These are phyloP conservation scores for Tulasnella sp. DNA, from an alignment of 768 basidiomycete genomes.

Conservation along the genomic window DNA sequence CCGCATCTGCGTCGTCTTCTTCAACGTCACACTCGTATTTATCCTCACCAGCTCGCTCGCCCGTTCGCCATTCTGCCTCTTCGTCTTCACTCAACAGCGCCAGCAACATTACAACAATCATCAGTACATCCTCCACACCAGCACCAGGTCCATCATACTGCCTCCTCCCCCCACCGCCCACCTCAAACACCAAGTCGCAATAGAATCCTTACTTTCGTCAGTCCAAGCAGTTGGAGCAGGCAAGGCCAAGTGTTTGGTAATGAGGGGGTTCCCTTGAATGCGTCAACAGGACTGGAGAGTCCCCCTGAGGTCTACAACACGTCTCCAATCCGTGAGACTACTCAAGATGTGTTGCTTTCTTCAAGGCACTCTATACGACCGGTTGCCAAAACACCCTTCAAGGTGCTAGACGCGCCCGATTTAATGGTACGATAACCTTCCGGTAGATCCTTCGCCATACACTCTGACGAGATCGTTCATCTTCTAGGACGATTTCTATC, in stretches of 20 bases:
- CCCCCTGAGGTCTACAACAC: slow-evolving; percentile 87
- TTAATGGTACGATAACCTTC: slow-evolving; percentile 46
- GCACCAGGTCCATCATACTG: slow-evolving; percentile 16
- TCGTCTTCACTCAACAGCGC: background rate
- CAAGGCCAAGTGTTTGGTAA: background rate
- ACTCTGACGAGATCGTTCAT: background rate
- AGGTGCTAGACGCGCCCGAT: slow-evolving; percentile 94
- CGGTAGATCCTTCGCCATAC: background rate
- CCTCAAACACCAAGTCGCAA: slow-evolving; percentile 9
- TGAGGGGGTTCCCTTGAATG: slow-evolving; percentile 11
- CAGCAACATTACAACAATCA: background rate
- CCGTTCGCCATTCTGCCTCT: slow-evolving; percentile 1
- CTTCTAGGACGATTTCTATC: slow-evolving; percentile 81
- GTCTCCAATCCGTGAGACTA: slow-evolving; percentile 79
- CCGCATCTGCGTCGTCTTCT: slow-evolving; percentile 24
- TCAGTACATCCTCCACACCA: slow-evolving; percentile 12
- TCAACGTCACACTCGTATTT: slow-evolving; percentile 27
- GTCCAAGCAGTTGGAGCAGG: background rate
- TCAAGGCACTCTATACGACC: slow-evolving; percentile 72
- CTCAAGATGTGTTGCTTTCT: slow-evolving; percentile 71
- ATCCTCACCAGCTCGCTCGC: slow-evolving; percentile 7
- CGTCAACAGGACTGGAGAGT: slow-evolving; percentile 51
- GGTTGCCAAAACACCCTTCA: slow-evolving; percentile 91
- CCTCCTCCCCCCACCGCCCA: slow-evolving; percentile 13
- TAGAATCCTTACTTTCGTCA: slow-evolving; percentile 3